Evolutionary conservation across 257 asterid genomes (phyloP), one percentile per base, ranked within the genome.

Genomic region (Cinchona pubescens): DNA sequence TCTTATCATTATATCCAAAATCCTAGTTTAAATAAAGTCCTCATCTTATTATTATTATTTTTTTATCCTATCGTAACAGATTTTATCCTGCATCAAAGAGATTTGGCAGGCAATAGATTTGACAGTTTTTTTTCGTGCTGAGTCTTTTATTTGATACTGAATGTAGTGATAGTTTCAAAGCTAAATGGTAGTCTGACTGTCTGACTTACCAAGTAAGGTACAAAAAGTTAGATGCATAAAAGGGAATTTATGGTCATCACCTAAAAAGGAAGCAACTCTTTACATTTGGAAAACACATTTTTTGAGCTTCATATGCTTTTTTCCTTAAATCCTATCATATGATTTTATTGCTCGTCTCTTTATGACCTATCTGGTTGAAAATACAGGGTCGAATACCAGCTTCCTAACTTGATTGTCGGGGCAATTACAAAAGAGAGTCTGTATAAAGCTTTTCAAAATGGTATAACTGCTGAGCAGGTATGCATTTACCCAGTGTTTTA

Each of bases 321-420:
- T 34, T 51, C 58, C 35, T 65, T 56, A 8, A 3, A 58, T 67
- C 18, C 19, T 38, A 19, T 66, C 8, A 38, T 58, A 10, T 27
- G 13, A 18, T 65, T 37, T 32, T 8, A 25, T 79, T 21, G 10
- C 34, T 56, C 43, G 5, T 72, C 38, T 65, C 53, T 72, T 67
- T 25, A 67, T 69, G 45, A 49, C 23, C 60, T 60, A 48, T 63
- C 67, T 67, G 19, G 32, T 78, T 88, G 77, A 69, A 79, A 83
- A 76, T 81, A 62, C 93, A 94, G 98, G 90, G 87, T 95, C 38
- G 98, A 92, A 78, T 95, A 95, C 86, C 98, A 91, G 87, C 96
- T 95, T 66, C 99, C 99, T 32, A 95, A 95, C 88, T 97, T 95
- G 85, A 87, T 92, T 60, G 99, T 95, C 69, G 86, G 94, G n/a